These are phyloP conservation scores for Aspergillus floridensis DNA, from an alignment of 2,329 filamentous ascomycete species.

Conservation along the genomic window DNA sequence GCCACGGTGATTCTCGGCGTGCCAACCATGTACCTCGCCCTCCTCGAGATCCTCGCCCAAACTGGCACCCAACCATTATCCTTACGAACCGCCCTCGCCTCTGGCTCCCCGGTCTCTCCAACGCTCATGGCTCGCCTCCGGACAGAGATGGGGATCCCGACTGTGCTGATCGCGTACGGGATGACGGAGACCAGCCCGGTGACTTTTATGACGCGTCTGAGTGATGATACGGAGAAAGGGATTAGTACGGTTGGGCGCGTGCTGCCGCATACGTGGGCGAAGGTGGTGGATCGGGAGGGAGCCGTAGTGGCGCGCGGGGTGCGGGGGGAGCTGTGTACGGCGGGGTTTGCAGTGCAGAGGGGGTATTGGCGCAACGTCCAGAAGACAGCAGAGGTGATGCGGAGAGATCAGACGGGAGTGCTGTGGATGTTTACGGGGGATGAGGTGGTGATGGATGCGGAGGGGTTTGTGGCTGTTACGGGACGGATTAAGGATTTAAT, in stretches of 20 bases:
- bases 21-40: constrained; percentile 82
- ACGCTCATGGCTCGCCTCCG: constrained; percentile 64
- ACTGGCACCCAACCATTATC: constrained; percentile 50
- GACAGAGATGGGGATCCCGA: constrained; percentile 66
- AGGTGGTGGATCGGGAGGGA: constrained; percentile 69
- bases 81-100: constrained; percentile 78
- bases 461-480: constrained; percentile 67
- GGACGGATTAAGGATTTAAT: constrained; percentile 75
- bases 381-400: constrained; percentile 62
- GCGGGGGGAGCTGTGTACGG: constrained; percentile 69
- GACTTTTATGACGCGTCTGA: constrained; percentile 65
- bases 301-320: constrained; percentile 61
- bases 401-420: constrained; percentile 54
- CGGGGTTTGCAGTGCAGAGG: constrained; percentile 65
- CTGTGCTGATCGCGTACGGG: constrained; percentile 86
- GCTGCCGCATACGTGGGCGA: constrained; percentile 72
- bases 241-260: constrained; percentile 67
- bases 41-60: constrained; percentile 62
- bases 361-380: constrained; percentile 42
- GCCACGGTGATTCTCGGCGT: constrained; percentile 75
- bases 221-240: constrained; percentile 66
- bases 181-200: constrained; percentile 81
- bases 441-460: constrained; percentile 48
- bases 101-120: constrained; percentile 74
- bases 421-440: constrained; percentile 64